Evolutionary conservation across 805 yeast species (phyloP), one percentile per base, ranked within the genome.

Genomic region (Nakazawaea holstii): DNA sequence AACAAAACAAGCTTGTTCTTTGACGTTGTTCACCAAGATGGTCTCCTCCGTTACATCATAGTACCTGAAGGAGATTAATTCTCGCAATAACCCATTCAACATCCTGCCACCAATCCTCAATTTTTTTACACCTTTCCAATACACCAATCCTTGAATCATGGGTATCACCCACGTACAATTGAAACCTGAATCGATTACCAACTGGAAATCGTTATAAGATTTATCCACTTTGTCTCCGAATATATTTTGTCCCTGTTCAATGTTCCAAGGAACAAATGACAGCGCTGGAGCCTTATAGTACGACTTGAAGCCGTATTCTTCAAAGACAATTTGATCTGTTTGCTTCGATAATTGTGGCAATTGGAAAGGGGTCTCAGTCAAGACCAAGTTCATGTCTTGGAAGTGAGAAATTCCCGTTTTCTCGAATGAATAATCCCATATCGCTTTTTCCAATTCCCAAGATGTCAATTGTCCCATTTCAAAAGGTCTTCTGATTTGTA

Each of bases 31-130:
- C 42, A 94, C 82, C 41, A 94, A 66, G 2, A 86, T 70, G 0
- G 96, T 84, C 64, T 95, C 99, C 51, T 94, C 97, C 60, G 88
- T 82, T 55, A 94, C 90, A 59, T 94, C 92, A 62, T 91, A 94
- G 67, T 94, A 94, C 46, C 97, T 73, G 59, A 86, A 94, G 2
- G 97, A 88, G 10, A 92, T 78, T 42, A 87, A 73, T 59, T 94
- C 98, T 52, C 90, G 74, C 45, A 95, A 64, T 43, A 84, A 78
- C 3, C 97, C 96, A 45, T 89, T 87, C 45, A 94, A 65, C 43
- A 87, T 71, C 48, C 87, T 76, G 0, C 99, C 99, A 0, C 94
- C 99, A 41, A 95, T 78, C 39, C 90, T 92, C 45, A 91, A 66
- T 51, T 87, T 82, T 52, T 79, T 77, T 2, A 89, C 80, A 0